Conservation (phyloP, 2,329 filamentous ascomycete species). For the Trichoderma polysporum region DNA sequence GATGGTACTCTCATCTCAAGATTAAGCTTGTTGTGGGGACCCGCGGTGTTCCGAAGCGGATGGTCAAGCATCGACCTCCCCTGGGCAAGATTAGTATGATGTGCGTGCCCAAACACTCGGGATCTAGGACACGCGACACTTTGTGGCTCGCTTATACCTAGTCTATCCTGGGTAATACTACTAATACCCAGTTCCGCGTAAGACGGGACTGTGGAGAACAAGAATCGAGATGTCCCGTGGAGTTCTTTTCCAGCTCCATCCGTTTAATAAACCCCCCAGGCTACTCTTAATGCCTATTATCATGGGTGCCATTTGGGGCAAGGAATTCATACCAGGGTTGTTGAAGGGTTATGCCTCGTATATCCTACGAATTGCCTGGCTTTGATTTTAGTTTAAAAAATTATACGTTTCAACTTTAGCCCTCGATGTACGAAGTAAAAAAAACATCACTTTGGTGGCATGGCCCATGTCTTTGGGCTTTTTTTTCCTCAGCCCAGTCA, state of each 20-base stretch:
- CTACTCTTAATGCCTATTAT: neutral
- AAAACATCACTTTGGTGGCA: constrained; percentile 7
- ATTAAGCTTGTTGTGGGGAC: neutral
- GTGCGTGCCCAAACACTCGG: neutral
- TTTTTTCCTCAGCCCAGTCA: constrained; percentile 1
- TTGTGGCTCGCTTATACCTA: neutral
- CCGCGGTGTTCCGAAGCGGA: neutral
- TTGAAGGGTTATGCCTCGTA: neutral
- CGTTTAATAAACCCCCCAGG: neutral
- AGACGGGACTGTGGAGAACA: neutral
- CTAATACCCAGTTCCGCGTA: neutral
- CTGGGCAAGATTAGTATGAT: neutral
- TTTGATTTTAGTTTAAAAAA: neutral
- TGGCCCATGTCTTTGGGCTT: constrained; percentile 10
- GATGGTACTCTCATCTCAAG: neutral
- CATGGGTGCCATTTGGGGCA: neutral
- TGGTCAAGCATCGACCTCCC: neutral
- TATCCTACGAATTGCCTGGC: neutral
- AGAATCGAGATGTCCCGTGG: neutral
- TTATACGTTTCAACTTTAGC: neutral
- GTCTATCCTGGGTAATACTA: neutral
- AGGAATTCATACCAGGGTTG: neutral
- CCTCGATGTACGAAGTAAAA: constrained; percentile 5
- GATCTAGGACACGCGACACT: neutral
- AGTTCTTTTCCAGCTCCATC: neutral